A percentile compares a stretch with the other conserved stretches of the same genome.
These are phyloP conservation scores for Yamadazyma philogaea DNA, from an alignment of 805 yeast genomes.

Conservation along the genomic window DNA sequence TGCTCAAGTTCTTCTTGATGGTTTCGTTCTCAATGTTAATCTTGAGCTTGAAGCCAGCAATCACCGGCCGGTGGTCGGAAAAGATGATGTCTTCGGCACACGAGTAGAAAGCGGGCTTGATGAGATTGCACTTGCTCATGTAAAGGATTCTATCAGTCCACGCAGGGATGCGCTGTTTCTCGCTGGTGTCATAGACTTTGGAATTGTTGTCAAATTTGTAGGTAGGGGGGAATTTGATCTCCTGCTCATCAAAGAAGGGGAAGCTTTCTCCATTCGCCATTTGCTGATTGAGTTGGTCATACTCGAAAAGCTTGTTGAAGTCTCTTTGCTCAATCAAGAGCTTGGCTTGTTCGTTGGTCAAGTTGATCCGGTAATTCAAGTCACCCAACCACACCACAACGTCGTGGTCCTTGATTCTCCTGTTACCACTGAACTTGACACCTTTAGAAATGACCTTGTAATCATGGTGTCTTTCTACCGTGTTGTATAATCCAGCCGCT, in stretches of 20 bases:
- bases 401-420: conserved; percentile 66
- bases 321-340: conserved; percentile 44
- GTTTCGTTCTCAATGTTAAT: conserved; percentile 66
- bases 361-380: conserved; percentile 77
- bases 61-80: conserved; percentile 91
- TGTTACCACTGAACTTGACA: conserved; percentile 56
- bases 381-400: conserved; percentile 90
- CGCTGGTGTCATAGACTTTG: conserved; percentile 78
- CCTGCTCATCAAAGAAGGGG: conserved; percentile 78
- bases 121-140: conserved; percentile 49
- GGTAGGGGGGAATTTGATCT: conserved; percentile 81
- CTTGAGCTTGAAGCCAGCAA: conserved; percentile 61
- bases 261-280: conserved; percentile 72
- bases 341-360: conserved; percentile 70
- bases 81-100: conserved; percentile 55
- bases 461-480: conserved; percentile 82
- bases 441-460: conserved; percentile 75
- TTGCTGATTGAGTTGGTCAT: conserved; percentile 78
- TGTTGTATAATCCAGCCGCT: conserved; percentile 86
- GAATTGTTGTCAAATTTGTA: conserved; percentile 92
- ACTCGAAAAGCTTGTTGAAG: conserved; percentile 53
- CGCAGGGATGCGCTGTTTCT: conserved; percentile 90
- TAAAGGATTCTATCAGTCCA: conserved; percentile 93
- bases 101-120: conserved; percentile 60
- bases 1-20: conserved; percentile 51